phyloP scores from a whole-genome alignment of 306 rosid genomes.

The Malus orientalis region DNA sequence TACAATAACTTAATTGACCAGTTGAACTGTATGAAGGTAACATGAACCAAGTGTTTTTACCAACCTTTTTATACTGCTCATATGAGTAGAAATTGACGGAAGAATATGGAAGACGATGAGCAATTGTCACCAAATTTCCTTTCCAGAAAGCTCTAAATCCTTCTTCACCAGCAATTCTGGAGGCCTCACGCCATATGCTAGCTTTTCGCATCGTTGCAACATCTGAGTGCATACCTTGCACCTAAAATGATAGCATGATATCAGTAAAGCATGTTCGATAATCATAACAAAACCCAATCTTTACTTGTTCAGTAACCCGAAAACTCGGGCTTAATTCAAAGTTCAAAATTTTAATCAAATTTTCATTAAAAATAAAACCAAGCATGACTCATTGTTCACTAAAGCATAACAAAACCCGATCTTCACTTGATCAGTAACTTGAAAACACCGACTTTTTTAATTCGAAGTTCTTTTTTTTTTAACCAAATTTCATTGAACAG shows the following conservation, averaged over 20 bases:
- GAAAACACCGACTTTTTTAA: background rate
- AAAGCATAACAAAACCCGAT: background rate
- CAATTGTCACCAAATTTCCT: conserved; percentile 92
- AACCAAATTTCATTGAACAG: background rate
- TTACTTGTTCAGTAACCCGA: background rate
- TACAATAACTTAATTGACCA: background rate
- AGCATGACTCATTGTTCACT: background rate
- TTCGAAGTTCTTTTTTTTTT: background rate
- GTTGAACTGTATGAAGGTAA: background rate
- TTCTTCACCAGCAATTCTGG: conserved; percentile 78
- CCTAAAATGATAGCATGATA: conserved; percentile 24
- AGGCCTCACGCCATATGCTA: conserved; percentile 91
- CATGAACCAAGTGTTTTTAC: background rate
- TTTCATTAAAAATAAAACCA: background rate
- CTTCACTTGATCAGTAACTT: background rate
- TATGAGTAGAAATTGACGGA: conserved; percentile 87
- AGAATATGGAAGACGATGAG: conserved; percentile 92
- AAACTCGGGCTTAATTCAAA: background rate
- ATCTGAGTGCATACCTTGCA: conserved; percentile 97
- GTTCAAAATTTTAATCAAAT: background rate
- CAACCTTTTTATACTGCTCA: conserved; percentile 78
- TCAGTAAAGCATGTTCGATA: background rate
- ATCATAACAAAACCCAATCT: background rate
- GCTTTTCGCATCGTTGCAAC: conserved; percentile 63
- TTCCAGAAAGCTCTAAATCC: conserved; percentile 97